A percentile compares a stretch with the other conserved stretches of the same genome.
phyloP scores from a whole-genome alignment of 176 grass and related monocot species.

The Microstegium vimineum region DNA sequence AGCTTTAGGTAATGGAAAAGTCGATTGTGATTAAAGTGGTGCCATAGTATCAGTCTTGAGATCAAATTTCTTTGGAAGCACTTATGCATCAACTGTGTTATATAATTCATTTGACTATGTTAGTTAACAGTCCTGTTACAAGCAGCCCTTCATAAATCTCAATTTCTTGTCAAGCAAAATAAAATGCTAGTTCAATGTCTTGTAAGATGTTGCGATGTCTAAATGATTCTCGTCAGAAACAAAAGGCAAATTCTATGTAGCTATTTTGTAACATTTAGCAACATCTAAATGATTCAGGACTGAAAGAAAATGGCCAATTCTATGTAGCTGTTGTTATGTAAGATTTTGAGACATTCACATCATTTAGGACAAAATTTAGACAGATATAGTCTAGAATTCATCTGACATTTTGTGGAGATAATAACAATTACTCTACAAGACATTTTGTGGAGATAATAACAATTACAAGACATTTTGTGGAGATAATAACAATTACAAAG shows the following conservation, averaged over 20 bases:
- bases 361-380: not conserved
- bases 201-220: not conserved
- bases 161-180: conserved; percentile 2
- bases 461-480: not conserved
- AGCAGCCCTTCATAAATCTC: not conserved
- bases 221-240: not conserved
- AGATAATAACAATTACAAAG: not conserved
- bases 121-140: not conserved
- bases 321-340: not conserved
- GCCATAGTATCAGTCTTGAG: not conserved
- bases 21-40: not conserved
- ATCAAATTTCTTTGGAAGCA: not conserved
- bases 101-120: not conserved
- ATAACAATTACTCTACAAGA: not conserved
- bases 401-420: not conserved
- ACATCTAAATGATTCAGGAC: not conserved
- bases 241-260: not conserved
- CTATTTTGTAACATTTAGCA: not conserved
- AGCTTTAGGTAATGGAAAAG: not conserved
- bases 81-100: not conserved
- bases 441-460: not conserved
- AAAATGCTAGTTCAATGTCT: not conserved
- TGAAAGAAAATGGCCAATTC: not conserved
- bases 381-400: not conserved
- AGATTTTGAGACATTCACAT: not conserved